Evolutionary conservation across 108 stramenopile species (phyloP).

Genomic region (Phaeodactylum tricornutum): DNA sequence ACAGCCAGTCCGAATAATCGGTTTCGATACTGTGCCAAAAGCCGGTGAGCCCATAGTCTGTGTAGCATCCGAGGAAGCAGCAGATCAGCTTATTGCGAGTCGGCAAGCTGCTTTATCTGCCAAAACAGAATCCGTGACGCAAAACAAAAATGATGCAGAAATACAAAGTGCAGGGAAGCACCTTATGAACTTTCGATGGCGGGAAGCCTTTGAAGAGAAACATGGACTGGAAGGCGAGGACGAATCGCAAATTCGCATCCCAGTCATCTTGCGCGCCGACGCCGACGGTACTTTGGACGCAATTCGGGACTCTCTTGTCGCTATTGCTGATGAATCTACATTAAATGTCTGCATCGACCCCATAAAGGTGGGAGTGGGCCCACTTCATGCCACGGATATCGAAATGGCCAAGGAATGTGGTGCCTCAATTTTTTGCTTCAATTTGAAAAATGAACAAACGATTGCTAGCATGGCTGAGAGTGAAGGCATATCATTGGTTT

Average conservation of each 20-base stretch:
- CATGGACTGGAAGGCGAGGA: conserved; percentile 30
- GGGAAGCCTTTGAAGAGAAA: conserved; percentile 2
- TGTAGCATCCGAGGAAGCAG: conserved; percentile 61
- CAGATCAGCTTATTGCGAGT: conserved; percentile 48
- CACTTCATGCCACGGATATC: conserved; percentile 56
- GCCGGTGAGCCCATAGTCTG: conserved; percentile 74
- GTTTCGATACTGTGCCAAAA: conserved; percentile 69
- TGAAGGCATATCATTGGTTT: conserved; percentile 40
- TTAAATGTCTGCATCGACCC: conserved; percentile 60
- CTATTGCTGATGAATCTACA: conserved; percentile 44
- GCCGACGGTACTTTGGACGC: conserved; percentile 76
- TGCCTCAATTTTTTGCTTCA: conserved; percentile 66
- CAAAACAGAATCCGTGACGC: not conserved
- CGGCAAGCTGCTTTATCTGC: conserved; percentile 8
- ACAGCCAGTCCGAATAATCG: conserved; percentile 74
- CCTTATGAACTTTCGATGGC: conserved; percentile 3
- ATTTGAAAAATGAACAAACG: conserved; percentile 46
- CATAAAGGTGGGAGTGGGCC: conserved; percentile 60
- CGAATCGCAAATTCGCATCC: conserved; percentile 40
- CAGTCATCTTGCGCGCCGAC: conserved; percentile 76
- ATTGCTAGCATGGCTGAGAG: conserved; percentile 39
- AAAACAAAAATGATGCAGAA: conserved; percentile 15
- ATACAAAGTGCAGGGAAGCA: conserved; percentile 25
- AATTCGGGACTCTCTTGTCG: conserved; percentile 54
- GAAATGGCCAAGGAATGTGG: conserved; percentile 72